Conservation (phyloP, 1,284 basidiomycete genomes). For the Neolentinus lepideus region DNA sequence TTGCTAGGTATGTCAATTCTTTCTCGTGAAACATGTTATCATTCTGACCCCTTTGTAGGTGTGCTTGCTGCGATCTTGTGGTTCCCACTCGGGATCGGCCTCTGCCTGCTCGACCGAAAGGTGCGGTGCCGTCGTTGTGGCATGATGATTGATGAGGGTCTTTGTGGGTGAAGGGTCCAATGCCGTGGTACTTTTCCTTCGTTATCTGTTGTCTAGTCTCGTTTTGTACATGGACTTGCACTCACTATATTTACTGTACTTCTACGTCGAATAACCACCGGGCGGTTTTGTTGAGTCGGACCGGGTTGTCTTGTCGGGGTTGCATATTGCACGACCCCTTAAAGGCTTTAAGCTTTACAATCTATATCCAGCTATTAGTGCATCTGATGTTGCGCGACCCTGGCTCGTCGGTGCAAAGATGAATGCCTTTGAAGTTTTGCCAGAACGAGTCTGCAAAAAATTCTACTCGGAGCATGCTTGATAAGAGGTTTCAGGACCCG, state of each 20-base stretch:
- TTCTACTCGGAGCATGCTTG: too few species aligned
- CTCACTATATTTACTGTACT: too few species aligned
- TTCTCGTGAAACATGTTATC: background rate
- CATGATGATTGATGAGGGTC: conserved; percentile 18
- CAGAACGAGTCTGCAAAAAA: too few species aligned
- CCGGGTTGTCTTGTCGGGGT: too few species aligned
- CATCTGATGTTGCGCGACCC: too few species aligned
- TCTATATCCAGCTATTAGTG: too few species aligned
- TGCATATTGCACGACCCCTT: too few species aligned
- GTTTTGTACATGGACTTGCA: background rate
- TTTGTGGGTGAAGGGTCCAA: background rate
- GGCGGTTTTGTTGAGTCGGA: too few species aligned
- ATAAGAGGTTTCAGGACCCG: background rate
- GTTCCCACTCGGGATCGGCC: conserved; percentile 73
- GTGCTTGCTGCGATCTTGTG: conserved; percentile 71
- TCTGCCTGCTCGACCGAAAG: conserved; percentile 65
- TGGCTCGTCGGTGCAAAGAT: too few species aligned
- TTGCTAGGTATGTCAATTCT: conserved; percentile 48
- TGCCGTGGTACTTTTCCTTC: background rate
- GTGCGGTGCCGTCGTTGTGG: conserved; percentile 60
- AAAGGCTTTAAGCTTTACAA: too few species aligned
- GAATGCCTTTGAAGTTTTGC: too few species aligned
- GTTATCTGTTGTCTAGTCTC: background rate
- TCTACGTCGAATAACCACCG: too few species aligned
- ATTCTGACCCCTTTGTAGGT: conserved; percentile 31